Percentiles rank a stretch among this genome's conserved stretches.
Conservation (phyloP, 805 yeast species). For the Yamadazyma paraphyllophila region DNA sequence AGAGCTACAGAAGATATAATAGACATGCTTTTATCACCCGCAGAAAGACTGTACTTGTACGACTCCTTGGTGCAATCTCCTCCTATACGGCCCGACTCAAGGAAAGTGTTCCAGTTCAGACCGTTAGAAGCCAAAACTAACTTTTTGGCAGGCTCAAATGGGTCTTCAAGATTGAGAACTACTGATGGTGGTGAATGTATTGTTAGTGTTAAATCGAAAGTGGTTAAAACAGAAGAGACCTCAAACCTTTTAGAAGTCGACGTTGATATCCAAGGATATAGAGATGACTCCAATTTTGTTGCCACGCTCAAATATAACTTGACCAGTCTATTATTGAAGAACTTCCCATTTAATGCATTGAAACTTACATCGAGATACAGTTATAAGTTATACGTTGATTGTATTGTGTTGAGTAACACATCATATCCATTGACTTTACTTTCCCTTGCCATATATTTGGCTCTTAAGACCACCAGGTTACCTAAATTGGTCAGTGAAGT, state of each 20-base stretch:
- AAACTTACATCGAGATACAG: slow-evolving; percentile 71
- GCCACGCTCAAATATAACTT: slow-evolving; percentile 62
- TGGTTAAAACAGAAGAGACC: slow-evolving; percentile 45
- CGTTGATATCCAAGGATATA: slow-evolving; percentile 73
- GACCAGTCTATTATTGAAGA: slow-evolving; percentile 49
- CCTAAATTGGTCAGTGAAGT: slow-evolving; percentile 71
- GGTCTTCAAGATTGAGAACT: slow-evolving; percentile 83
- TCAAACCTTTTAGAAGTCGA: slow-evolving; percentile 66
- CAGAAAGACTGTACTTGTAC: slow-evolving; percentile 73
- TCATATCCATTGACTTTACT: slow-evolving; percentile 80
- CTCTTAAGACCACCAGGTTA: slow-evolving; percentile 71
- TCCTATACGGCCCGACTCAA: slow-evolving; percentile 81
- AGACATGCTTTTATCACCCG: slow-evolving; percentile 67
- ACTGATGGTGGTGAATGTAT: slow-evolving; percentile 93
- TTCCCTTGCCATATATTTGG: slow-evolving; percentile 78
- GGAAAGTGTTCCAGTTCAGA: slow-evolving; percentile 70
- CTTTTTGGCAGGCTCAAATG: slow-evolving; percentile 84
- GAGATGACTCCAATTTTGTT: slow-evolving; percentile 76
- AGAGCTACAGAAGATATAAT: background rate
- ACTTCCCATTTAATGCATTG: slow-evolving; percentile 53
- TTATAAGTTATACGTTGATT: slow-evolving; percentile 75
- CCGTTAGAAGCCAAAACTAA: slow-evolving; percentile 82
- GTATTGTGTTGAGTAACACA: slow-evolving; percentile 70
- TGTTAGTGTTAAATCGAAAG: slow-evolving; percentile 85
- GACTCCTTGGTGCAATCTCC: slow-evolving; percentile 64